Evolutionary conservation across 1,284 basidiomycete species (phyloP).

Genomic region (Cryptococcus neoformans): DNA sequence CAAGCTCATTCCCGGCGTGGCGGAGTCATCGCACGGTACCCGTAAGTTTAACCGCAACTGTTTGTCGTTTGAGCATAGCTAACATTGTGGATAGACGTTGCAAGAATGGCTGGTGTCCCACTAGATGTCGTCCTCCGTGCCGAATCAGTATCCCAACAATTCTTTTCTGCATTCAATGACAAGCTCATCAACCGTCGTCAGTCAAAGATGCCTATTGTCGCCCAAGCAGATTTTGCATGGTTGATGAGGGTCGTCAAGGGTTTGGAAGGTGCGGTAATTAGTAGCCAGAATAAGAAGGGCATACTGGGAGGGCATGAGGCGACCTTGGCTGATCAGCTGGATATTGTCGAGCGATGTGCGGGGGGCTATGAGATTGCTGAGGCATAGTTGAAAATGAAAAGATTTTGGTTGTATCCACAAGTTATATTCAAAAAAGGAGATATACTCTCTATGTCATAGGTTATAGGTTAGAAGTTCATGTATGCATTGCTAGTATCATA

Average conservation of each 20-base stretch:
- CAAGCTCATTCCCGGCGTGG: conserved; percentile 84
- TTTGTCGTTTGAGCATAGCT: background rate
- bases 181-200: conserved; percentile 65
- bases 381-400: background rate
- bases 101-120: conserved; percentile 79
- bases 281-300: background rate
- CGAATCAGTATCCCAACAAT: conserved; percentile 79
- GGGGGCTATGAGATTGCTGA: conserved; percentile 17
- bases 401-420: too few species aligned
- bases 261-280: background rate
- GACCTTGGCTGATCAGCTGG: conserved; percentile 24
- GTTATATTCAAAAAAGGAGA: too few species aligned
- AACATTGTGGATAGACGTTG: conserved; percentile 58
- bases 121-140: conserved; percentile 68
- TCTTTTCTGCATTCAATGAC: conserved; percentile 78
- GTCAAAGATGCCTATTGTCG: conserved; percentile 64
- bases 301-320: background rate
- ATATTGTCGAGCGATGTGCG: conserved; percentile 25
- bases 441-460: too few species aligned
- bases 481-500: too few species aligned
- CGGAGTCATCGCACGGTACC: conserved; percentile 88
- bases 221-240: conserved; percentile 84
- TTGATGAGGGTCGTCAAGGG: conserved; percentile 47
- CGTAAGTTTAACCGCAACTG: conserved; percentile 40
- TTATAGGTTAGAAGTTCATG: too few species aligned